phyloP scores from a whole-genome alignment of 1,284 basidiomycete species.

The Trametes hirsuta region DNA sequence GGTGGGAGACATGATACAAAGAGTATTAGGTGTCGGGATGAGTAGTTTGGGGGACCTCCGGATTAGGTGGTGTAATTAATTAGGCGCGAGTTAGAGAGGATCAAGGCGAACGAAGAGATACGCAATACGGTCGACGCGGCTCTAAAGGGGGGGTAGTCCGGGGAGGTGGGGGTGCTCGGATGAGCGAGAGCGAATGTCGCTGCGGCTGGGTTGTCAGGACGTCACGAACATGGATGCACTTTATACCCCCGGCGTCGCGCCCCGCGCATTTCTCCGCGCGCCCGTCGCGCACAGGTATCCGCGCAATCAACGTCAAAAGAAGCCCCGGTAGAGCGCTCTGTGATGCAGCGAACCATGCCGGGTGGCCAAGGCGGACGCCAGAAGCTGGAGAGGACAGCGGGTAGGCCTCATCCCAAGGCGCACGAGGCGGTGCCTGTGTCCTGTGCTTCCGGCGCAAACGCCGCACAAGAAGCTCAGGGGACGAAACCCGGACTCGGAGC shows the following conservation, averaged over 20 bases:
- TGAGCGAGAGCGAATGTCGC: constrained; percentile 17
- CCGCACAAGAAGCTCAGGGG: constrained; percentile 2
- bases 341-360: constrained; percentile 8
- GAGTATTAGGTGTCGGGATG: not conserved
- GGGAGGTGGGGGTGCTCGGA: constrained; percentile 5
- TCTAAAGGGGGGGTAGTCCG: not conserved
- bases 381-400: constrained; percentile 1
- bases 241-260: constrained; percentile 9
- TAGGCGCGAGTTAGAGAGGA: not conserved
- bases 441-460: constrained; percentile 12
- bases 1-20: constrained; percentile 20
- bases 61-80: constrained; percentile 5
- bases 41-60: not conserved
- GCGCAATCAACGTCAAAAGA: constrained; percentile 27
- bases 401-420: not conserved
- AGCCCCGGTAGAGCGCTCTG: constrained; percentile 9
- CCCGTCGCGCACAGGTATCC: constrained; percentile 21
- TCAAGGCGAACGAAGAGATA: not conserved
- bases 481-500: constrained; percentile 1
- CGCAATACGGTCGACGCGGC: not conserved
- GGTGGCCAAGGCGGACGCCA: constrained; percentile 12
- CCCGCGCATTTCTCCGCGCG: constrained; percentile 14
- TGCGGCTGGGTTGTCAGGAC: constrained; percentile 13
- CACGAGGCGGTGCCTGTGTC: constrained; percentile 10
- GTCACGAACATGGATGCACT: not conserved